phyloP scores from a whole-genome alignment of 2,329 filamentous ascomycete genomes.

The Colletotrichum plurivorum region DNA sequence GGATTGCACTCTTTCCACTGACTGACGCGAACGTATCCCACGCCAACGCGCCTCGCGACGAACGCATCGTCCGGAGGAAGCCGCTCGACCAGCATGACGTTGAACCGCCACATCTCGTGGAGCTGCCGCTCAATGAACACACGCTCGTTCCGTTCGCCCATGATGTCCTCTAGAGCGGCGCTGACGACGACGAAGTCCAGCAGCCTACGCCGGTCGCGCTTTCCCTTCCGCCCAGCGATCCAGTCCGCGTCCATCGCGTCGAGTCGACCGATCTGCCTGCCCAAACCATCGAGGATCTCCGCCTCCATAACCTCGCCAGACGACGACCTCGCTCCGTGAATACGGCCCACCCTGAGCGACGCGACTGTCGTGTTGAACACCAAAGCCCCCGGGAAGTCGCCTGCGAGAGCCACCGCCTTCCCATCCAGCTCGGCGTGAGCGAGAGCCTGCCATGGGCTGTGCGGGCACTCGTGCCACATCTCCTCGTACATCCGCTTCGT shows the following conservation, averaged over 20 bases:
- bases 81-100: slow-evolving; percentile 30
- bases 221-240: slow-evolving; percentile 15
- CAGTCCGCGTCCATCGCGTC: slow-evolving; percentile 15
- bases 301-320: not conserved
- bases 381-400: slow-evolving; percentile 5
- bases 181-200: slow-evolving; percentile 24
- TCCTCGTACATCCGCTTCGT: not conserved
- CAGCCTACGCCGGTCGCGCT: not conserved
- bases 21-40: slow-evolving; percentile 12
- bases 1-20: slow-evolving; percentile 19
- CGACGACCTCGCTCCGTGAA: not conserved
- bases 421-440: not conserved
- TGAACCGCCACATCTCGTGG: slow-evolving; percentile 28
- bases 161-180: not conserved
- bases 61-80: slow-evolving; percentile 5
- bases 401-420: not conserved
- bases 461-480: slow-evolving; percentile 27
- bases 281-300: slow-evolving; percentile 21
- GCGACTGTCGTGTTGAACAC: slow-evolving; percentile 27
- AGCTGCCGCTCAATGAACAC: slow-evolving; percentile 21
- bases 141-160: slow-evolving; percentile 14
- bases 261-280: slow-evolving; percentile 16
- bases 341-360: slow-evolving; percentile 8
- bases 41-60: slow-evolving; percentile 8
- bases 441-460: slow-evolving; percentile 28